Evolutionary conservation across 495 filamentous ascomycete genomes (phyloP), one percentile per base, ranked within the genome.

Genomic region (Neurospora sp.): DNA sequence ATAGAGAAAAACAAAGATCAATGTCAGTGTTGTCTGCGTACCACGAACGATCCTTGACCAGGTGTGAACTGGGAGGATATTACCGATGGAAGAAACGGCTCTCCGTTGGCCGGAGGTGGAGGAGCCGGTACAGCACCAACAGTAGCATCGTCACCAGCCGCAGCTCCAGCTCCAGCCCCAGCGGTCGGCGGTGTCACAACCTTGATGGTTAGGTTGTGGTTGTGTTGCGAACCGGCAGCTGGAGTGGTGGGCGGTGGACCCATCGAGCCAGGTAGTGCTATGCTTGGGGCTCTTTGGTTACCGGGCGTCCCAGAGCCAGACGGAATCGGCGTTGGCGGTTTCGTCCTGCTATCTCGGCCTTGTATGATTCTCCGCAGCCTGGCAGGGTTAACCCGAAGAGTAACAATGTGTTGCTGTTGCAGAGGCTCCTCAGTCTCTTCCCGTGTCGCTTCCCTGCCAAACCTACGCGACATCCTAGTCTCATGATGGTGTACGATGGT

Each of bases 351-450:
- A 71, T 85, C 79, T 9, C 87, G 85, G 3, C 53, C 27, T 35
- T 35, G 53, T 39, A 89, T 75, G 53, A 88, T 85, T 75, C 91
- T 91, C 48, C 84, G 83, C 37, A 92, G 84, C 70, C 82, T 88
- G 7, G 91, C 89, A 68, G 87, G 89, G 3, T 85, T 80, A 20
- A 99, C 87, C 74, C 85, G 90, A 9, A 99, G 85, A 73, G 88
- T 94, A 65, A 99, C 86, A 9, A 94, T 83, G 72, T 92, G 79
- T 42, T 87, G 78, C 72, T 92, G 79, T 42, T 87, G 88, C 9
- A 85, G 77, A 69, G 89, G 89, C 71, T 92, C 90, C 68, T 89
- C 83, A 70, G 89, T 94, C 73, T 94, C 92, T 80, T 94, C 93
- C 72, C 91, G 86, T 45, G 83, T 82, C 40, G 81, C 74, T 75